Conservation (phyloP, 2,329 filamentous ascomycete genomes). For the Aureobasidium namibiae region DNA sequence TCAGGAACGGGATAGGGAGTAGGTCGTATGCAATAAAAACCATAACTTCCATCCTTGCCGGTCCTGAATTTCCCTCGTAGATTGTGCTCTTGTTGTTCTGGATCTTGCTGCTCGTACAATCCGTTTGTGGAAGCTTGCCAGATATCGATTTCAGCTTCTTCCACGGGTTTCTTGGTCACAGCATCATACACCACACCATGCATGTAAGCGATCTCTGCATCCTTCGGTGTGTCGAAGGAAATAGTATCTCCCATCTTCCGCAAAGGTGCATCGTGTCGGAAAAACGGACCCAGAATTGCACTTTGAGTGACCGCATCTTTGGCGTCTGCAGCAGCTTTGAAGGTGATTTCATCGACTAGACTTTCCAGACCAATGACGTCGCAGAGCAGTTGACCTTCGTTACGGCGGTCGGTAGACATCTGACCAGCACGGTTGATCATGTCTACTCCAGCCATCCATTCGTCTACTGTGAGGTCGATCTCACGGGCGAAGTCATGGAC, state of each 20-base stretch:
- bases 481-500: slow-evolving; percentile 53
- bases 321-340: slow-evolving; percentile 50
- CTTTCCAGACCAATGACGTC: slow-evolving; percentile 53
- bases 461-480: slow-evolving; percentile 50
- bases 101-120: slow-evolving; percentile 61
- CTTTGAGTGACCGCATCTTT: slow-evolving; percentile 54
- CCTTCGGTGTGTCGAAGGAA: slow-evolving; percentile 39
- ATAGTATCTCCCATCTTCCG: slow-evolving; percentile 64
- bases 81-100: slow-evolving; percentile 60
- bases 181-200: slow-evolving; percentile 52
- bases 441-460: slow-evolving; percentile 49
- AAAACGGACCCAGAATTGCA: slow-evolving; percentile 80
- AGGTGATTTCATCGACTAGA: slow-evolving; percentile 72
- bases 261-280: slow-evolving; percentile 62
- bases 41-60: slow-evolving; percentile 55
- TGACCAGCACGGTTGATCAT: slow-evolving; percentile 54
- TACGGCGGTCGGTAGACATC: slow-evolving; percentile 54
- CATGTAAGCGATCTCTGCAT: slow-evolving; percentile 53
- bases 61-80: slow-evolving; percentile 65
- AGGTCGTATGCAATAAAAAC: slow-evolving; percentile 34
- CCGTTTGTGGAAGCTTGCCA: slow-evolving; percentile 73
- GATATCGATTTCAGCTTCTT: slow-evolving; percentile 60
- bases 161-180: slow-evolving; percentile 58
- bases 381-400: slow-evolving; percentile 54
- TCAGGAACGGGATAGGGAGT: slow-evolving; percentile 46